phyloP scores from a whole-genome alignment of 2,329 filamentous ascomycete species.

The Fusarium zealandicum region DNA sequence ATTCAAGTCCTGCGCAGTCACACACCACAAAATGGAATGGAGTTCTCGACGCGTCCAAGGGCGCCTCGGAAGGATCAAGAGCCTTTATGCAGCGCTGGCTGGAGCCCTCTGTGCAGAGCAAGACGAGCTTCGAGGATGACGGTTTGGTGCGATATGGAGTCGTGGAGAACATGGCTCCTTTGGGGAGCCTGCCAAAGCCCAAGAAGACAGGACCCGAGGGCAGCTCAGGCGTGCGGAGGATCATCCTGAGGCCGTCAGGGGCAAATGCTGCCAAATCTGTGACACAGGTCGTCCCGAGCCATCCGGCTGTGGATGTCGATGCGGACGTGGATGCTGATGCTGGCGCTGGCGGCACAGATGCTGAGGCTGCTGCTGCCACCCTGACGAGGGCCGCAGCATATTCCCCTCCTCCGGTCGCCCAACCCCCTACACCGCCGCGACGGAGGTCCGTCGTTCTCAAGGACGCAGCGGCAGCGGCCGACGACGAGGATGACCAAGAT shows the following conservation, averaged over 20 bases:
- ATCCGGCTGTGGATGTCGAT: conserved; percentile 37
- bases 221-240: conserved; percentile 49
- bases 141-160: conserved; percentile 78
- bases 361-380: conserved; percentile 33
- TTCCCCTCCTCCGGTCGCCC: conserved; percentile 34
- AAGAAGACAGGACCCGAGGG: conserved; percentile 48
- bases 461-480: conserved; percentile 43
- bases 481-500: conserved; percentile 53
- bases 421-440: conserved; percentile 40
- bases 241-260: conserved; percentile 54
- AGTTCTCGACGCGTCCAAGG: conserved; percentile 50
- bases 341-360: conserved; percentile 21
- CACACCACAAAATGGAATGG: conserved; percentile 43
- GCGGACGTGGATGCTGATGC: conserved; percentile 15
- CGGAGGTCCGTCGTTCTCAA: conserved; percentile 37
- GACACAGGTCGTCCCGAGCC: conserved; percentile 30
- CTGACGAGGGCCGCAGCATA: conserved; percentile 31
- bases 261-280: conserved; percentile 39
- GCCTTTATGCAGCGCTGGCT: conserved; percentile 65
- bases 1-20: conserved; percentile 59
- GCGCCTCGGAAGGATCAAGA: conserved; percentile 49
- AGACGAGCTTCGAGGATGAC: conserved; percentile 79
- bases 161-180: conserved; percentile 81
- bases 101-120: conserved; percentile 64
- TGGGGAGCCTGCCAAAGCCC: conserved; percentile 75